Base-by-base conservation (phyloP, 78 protist species). In the Bodo saltans region DNA sequence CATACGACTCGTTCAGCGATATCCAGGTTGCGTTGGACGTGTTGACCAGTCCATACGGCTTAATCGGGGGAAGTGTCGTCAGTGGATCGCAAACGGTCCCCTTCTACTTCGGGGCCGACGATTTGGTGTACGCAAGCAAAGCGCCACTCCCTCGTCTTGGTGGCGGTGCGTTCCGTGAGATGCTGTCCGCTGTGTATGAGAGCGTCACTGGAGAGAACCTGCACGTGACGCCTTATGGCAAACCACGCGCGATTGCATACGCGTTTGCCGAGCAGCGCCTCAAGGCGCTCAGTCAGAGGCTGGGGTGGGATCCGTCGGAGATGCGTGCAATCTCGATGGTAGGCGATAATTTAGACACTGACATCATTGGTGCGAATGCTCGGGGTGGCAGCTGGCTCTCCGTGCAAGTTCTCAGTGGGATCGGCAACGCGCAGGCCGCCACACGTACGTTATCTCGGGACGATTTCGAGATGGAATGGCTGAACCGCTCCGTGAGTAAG, bases 311-410 rank as follows among this genome's bases (percentile, higher is more conserved):
- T 17, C 60, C 60, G 38, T 8, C 40, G 32, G 74, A 8, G 29
- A 8, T 71, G 29, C 53, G 40, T 17, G 17, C 38, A 17, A 17
- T 17, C 40, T 23, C 17, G 29, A 71, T 71, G 74, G 40, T 71
- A 8, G 74, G 74, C 29, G 74, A 71, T 17, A 71, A 71, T 17
- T 8, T 71, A 8, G 74, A 71, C 30, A 71, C 53, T 8, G 74
- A 71, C 40, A 71, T 71, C 40, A 17, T 71, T 17, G 74, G 74
- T 8, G 74, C 74, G 74, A 71, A 71, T 17, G 38, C 40, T 17
- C 30, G 29, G 29, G 74, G 74, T 17, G 30, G 40, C 40, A 8
- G 29, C 29, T 71, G 74, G 74, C 53, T 71, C 40, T 71, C 74
- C 38, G 74, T 71, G 29, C 40, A 38, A 8, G 74, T 71, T 17